Base-by-base conservation (phyloP, 345 rosid species). In the Aquilaria malaccensis region DNA sequence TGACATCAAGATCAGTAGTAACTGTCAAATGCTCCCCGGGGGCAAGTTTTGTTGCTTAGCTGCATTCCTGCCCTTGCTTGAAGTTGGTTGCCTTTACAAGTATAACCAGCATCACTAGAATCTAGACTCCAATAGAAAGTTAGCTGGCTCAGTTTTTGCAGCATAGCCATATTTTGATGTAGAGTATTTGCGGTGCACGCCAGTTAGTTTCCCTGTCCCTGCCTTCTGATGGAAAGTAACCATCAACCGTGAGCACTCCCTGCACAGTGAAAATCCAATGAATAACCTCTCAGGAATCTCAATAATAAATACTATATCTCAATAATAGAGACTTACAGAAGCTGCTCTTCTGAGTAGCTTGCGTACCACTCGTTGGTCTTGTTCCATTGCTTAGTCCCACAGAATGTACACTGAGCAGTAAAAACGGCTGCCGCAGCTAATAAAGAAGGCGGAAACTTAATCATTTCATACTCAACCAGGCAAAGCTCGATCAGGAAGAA, bases 221-320 rank as follows among this genome's bases (percentile, higher is more conserved):
- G 99, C 84, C 74, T 82, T 82, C 76, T 79, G 79, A 77, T 95
- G 97, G 62, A 80, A 83, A 41, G 56, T 67, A 52, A 83, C 95
- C 85, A 95, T 95, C 79, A 82, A 62, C 67, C 77, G 81, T 49
- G 96, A 80, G 70, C 99, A 94, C 65, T 88, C 96, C 69, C 99
- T 94, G 58, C 51, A 50, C 45, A 54, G 15, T 45, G 37, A 6
- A 50, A 45, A 33, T 60, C 51, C 10, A n/a, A 48, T 33, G 55
- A n/a, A 54, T 47, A 46, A 37, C 7, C 3, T 37, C 7, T 37
- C 43, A 37, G 3, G 43, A 37, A 37, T 7, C 43, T 3, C 43
- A 37, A 1, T 37, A 33, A 32, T 29, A 13, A 45, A 13, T 32
- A 11, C 29, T 52, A 31, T 9, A 1, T 30, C 15, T 61, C 30